Percentiles rank a stretch among this genome's conserved stretches.
These are phyloP conservation scores for Lathyrus oleraceus DNA, from an alignment of 306 rosid species.

Conservation along the genomic window DNA sequence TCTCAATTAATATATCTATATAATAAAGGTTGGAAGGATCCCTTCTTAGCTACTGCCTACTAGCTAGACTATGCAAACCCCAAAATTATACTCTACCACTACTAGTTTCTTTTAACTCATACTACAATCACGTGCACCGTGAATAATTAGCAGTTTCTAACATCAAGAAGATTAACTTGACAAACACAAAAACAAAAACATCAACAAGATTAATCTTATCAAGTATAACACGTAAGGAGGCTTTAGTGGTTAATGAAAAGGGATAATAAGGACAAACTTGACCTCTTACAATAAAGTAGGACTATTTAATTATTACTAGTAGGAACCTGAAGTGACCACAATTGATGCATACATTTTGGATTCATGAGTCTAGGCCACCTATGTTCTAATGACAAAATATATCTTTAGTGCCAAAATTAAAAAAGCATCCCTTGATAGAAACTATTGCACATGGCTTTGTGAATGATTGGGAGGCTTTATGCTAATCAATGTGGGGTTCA, in stretches of 20 bases:
- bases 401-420: conserved; percentile 19
- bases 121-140: conserved; percentile 36
- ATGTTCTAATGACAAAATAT: background rate
- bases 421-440: conserved; percentile 19
- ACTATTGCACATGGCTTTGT: conserved; percentile 15
- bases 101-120: conserved; percentile 7
- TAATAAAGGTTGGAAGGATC: background rate
- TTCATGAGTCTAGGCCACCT: conserved; percentile 20
- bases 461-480: conserved; percentile 35
- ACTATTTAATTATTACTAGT: background rate
- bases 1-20: too few relatives aligned
- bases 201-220: conserved; percentile 33
- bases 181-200: background rate
- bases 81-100: background rate
- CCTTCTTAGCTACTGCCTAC: conserved; percentile 17
- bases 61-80: background rate
- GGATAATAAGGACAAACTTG: conserved; percentile 30
- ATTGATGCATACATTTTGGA: conserved; percentile 26
- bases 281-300: conserved; percentile 28
- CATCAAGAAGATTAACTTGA: conserved; percentile 29
- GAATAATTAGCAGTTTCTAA: conserved; percentile 10
- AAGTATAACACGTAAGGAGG: conserved; percentile 26
- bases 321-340: conserved; percentile 24
- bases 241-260: conserved; percentile 30
- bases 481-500: conserved; percentile 2